These are phyloP conservation scores for Aureobasidium sp. DNA, from an alignment of 2,329 filamentous ascomycete genomes.

Conservation along the genomic window DNA sequence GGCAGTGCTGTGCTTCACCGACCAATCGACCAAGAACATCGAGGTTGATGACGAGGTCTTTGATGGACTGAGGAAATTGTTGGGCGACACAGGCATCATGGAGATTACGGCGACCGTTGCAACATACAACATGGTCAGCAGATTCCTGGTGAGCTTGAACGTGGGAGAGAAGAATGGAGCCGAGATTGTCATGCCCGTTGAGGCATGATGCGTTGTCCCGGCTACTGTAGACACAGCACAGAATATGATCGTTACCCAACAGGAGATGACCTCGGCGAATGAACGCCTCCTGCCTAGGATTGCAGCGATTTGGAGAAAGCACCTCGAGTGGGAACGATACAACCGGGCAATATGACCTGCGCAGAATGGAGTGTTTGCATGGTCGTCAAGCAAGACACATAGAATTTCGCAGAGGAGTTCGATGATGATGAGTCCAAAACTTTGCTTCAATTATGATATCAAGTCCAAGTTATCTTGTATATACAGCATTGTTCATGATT, in stretches of 20 bases:
- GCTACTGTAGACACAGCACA: too few species aligned
- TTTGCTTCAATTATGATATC: neutral
- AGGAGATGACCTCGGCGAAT: too few species aligned
- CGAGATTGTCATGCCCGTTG: slow-evolving; percentile 28
- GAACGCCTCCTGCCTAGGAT: too few species aligned
- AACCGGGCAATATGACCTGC: too few species aligned
- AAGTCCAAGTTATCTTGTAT: neutral
- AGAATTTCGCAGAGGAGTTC: too few species aligned
- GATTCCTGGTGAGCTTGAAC: slow-evolving; percentile 33
- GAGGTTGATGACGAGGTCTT: slow-evolving; percentile 28
- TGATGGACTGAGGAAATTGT: slow-evolving; percentile 26
- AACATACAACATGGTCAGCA: slow-evolving; percentile 34
- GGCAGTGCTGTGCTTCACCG: slow-evolving; percentile 29
- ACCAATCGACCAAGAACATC: slow-evolving; percentile 29
- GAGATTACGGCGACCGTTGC: slow-evolving; percentile 32
- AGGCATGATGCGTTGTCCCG: too few species aligned
- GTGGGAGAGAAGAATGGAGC: slow-evolving; percentile 34
- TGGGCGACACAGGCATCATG: slow-evolving; percentile 27
- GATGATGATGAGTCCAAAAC: neutral
- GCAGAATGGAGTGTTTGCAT: too few species aligned
- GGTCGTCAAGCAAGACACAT: too few species aligned
- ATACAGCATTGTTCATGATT: neutral
- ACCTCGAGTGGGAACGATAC: too few species aligned
- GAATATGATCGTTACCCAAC: too few species aligned
- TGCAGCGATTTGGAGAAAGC: too few species aligned